Percentiles rank a stretch among this genome's conserved stretches.
phyloP scores from a whole-genome alignment of 345 rosid species.

The Populus deltoides region DNA sequence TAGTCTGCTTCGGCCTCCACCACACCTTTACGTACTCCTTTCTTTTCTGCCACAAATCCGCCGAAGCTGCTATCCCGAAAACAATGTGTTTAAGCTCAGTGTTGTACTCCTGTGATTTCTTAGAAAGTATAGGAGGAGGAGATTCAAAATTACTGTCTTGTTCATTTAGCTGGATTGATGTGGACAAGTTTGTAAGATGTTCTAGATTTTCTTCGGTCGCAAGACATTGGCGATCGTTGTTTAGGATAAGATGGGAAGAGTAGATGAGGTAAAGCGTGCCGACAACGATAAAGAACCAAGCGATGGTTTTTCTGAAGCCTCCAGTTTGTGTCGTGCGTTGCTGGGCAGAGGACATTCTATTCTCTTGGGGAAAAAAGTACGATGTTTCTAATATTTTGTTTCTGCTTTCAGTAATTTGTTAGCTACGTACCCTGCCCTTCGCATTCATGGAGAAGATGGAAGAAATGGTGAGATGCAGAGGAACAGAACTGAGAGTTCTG shows the following conservation, averaged over 20 bases:
- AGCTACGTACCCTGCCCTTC: not conserved
- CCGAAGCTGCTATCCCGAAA: constrained; percentile 73
- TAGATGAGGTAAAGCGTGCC: constrained; percentile 47
- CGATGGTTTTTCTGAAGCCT: constrained; percentile 31
- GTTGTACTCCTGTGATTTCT: constrained; percentile 22
- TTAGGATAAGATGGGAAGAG: constrained; percentile 45
- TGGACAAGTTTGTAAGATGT: constrained; percentile 27
- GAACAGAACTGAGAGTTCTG: no score
- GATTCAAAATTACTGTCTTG: constrained; percentile 14
- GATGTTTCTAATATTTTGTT: no score
- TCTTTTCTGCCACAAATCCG: constrained; percentile 62
- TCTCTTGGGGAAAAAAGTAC: not conserved
- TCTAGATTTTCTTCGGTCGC: constrained; percentile 26
- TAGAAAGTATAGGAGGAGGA: constrained; percentile 14
- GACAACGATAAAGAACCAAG: constrained; percentile 49
- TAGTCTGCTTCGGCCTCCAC: constrained; percentile 69
- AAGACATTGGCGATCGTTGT: constrained; percentile 28
- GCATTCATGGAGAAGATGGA: constrained; percentile 2
- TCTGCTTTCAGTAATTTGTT: not conserved
- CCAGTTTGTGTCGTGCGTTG: constrained; percentile 25
- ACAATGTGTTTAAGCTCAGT: constrained; percentile 63
- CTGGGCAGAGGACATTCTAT: constrained; percentile 18
- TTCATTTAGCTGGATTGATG: constrained; percentile 8
- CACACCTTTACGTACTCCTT: constrained; percentile 77
- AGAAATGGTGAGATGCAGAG: no score